phyloP scores from a whole-genome alignment of 192 early-diverging fungal species.

The Rhizoclosmatium sp. region DNA sequence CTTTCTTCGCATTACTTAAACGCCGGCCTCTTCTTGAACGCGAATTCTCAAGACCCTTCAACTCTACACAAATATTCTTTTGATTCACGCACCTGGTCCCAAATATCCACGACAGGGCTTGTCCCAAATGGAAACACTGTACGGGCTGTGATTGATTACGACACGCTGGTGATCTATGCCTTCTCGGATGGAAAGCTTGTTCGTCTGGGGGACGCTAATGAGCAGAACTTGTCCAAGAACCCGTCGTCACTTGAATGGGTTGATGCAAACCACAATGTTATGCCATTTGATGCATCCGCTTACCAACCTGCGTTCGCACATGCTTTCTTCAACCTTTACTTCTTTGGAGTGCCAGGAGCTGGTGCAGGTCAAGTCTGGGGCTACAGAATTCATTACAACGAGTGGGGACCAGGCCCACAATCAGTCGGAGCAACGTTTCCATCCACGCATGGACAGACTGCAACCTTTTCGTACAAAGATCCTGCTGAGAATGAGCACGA shows the following conservation, averaged over 20 bases:
- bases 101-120: neutral
- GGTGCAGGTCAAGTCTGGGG: constrained; percentile 22
- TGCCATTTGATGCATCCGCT: neutral
- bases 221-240: neutral
- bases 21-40: constrained; percentile 31
- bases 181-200: constrained; percentile 29
- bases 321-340: constrained; percentile 28
- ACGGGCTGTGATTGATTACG: constrained; percentile 32
- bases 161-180: constrained; percentile 35
- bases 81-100: constrained; percentile 8
- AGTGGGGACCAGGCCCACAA: constrained; percentile 30
- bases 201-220: constrained; percentile 26
- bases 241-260: constrained; percentile 6
- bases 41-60: neutral
- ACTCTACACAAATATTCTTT: constrained; percentile 22
- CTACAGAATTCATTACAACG: constrained; percentile 30
- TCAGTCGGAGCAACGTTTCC: constrained; percentile 1
- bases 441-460: constrained; percentile 25
- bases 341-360: constrained; percentile 24
- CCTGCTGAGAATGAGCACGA: constrained; percentile 16
- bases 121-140: constrained; percentile 12
- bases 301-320: constrained; percentile 14
- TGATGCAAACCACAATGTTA: constrained; percentile 6
- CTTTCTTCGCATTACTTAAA: constrained; percentile 25
- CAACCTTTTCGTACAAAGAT: constrained; percentile 25